Evolutionary conservation across 305 asterid species (phyloP).

Genomic region (Fraxinus nigra): DNA sequence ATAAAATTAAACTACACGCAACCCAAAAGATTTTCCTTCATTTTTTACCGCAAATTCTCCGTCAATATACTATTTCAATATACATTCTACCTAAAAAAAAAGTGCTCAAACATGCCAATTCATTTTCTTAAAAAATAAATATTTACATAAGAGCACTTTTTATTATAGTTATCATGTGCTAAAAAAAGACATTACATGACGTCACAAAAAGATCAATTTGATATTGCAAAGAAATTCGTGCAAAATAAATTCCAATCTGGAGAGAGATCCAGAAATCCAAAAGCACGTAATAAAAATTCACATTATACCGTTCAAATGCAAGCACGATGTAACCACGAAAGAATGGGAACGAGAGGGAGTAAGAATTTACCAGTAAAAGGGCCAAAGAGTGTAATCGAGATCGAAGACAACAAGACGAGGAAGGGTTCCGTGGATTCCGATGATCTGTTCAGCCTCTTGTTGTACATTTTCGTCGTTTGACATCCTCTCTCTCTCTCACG

Average conservation of each 20-base stretch:
- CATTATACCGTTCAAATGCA: neutral
- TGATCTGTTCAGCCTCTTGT: conserved; percentile 27
- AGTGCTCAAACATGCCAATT: too few species aligned
- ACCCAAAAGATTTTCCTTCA: too few species aligned
- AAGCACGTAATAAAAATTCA: neutral
- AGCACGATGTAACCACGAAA: neutral
- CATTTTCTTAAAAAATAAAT: too few species aligned
- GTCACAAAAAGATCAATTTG: neutral
- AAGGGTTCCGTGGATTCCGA: conserved; percentile 20
- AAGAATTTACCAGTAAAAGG: conserved; percentile 35
- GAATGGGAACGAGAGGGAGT: neutral
- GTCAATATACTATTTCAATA: too few species aligned
- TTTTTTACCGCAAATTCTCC: too few species aligned
- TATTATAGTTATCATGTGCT: too few species aligned
- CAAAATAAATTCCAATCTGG: neutral
- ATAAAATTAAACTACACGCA: too few species aligned
- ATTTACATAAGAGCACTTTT: too few species aligned
- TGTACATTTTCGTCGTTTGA: conserved; percentile 26
- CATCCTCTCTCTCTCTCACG: conserved; percentile 22
- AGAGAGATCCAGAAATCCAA: neutral
- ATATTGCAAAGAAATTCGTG: neutral
- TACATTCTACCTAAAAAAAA: too few species aligned
- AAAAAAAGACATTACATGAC: neutral
- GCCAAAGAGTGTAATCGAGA: conserved; percentile 90
- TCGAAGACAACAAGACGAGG: conserved; percentile 76